Evolutionary conservation across 2,329 filamentous ascomycete genomes (phyloP).

Genomic region (Phoma sp.): DNA sequence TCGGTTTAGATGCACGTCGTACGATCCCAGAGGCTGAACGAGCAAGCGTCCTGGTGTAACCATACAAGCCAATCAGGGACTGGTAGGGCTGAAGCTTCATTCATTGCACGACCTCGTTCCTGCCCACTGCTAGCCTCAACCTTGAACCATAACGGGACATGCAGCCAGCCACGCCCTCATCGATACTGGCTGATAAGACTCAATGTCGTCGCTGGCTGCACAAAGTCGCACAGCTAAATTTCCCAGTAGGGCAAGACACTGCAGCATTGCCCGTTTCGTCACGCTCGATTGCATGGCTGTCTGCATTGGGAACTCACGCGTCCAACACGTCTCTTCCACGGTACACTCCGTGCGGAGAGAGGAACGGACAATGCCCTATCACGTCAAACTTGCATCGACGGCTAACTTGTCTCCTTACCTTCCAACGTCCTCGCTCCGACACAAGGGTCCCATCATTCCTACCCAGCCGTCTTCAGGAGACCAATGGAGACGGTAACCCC

Average conservation of each 20-base stretch:
- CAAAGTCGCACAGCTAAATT: slow-evolving; percentile 8
- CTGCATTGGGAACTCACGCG: slow-evolving; percentile 6
- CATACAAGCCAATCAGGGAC: not conserved
- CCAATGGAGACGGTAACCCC: not conserved
- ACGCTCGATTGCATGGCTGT: slow-evolving; percentile 1
- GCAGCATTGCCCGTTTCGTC: slow-evolving; percentile 2
- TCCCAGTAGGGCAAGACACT: not conserved
- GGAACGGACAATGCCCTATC: not conserved
- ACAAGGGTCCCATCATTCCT: slow-evolving; percentile 13
- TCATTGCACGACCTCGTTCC: slow-evolving; percentile 12
- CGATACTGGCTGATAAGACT: slow-evolving; percentile 10
- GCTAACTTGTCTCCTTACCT: slow-evolving; percentile 6
- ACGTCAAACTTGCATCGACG: not conserved
- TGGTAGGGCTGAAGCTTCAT: slow-evolving; percentile 9
- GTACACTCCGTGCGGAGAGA: not conserved
- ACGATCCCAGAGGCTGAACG: slow-evolving; percentile 15
- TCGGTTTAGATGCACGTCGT: slow-evolving; percentile 5
- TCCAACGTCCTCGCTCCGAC: not conserved
- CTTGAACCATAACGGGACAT: not conserved
- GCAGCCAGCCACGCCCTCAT: slow-evolving; percentile 9
- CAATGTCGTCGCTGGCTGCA: slow-evolving; percentile 4
- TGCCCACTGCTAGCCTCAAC: slow-evolving; percentile 7
- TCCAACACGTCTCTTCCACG: slow-evolving; percentile 11
- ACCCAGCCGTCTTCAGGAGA: slow-evolving; percentile 5
- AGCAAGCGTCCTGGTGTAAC: slow-evolving; percentile 6